phyloP scores from a whole-genome alignment of 805 yeast genomes.

The Isabelozyma pseudorhagii region DNA sequence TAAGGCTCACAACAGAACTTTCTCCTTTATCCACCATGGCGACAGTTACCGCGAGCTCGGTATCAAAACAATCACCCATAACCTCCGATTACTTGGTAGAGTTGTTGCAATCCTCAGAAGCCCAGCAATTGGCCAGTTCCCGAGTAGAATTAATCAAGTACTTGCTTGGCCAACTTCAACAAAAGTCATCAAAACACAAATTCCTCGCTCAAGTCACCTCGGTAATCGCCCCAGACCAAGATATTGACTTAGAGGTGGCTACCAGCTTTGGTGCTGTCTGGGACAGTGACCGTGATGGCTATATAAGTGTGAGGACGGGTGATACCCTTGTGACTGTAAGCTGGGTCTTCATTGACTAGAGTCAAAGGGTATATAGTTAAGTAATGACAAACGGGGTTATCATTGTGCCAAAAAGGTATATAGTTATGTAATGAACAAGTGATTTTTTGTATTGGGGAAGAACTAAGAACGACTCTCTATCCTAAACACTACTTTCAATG shows the following conservation, averaged over 20 bases:
- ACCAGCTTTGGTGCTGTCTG: slow-evolving; percentile 53
- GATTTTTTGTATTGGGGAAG: no score
- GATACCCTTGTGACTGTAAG: slow-evolving; percentile 2
- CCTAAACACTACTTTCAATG: no score
- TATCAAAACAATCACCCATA: slow-evolving; percentile 17
- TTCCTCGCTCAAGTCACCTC: slow-evolving; percentile 47
- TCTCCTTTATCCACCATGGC: neutral
- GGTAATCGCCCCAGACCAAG: slow-evolving; percentile 16
- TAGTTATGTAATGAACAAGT: no score
- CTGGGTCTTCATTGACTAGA: slow-evolving; percentile 3
- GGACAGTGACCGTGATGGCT: slow-evolving; percentile 57
- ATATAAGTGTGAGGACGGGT: slow-evolving; percentile 31
- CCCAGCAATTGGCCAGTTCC: slow-evolving; percentile 2
- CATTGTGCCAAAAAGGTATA: no score
- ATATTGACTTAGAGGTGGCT: slow-evolving; percentile 20
- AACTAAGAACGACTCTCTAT: no score
- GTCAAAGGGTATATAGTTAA: neutral
- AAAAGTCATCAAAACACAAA: slow-evolving; percentile 53
- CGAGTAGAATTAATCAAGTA: slow-evolving; percentile 22
- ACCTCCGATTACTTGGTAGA: slow-evolving; percentile 10
- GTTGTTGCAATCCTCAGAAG: slow-evolving; percentile 5
- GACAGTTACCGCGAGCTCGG: slow-evolving; percentile 4
- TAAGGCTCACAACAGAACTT: no score
- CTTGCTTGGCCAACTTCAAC: slow-evolving; percentile 33
- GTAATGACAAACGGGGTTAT: no score